Base-by-base conservation (phyloP, 129 eudicot species). In the Flaveria brownii region DNA sequence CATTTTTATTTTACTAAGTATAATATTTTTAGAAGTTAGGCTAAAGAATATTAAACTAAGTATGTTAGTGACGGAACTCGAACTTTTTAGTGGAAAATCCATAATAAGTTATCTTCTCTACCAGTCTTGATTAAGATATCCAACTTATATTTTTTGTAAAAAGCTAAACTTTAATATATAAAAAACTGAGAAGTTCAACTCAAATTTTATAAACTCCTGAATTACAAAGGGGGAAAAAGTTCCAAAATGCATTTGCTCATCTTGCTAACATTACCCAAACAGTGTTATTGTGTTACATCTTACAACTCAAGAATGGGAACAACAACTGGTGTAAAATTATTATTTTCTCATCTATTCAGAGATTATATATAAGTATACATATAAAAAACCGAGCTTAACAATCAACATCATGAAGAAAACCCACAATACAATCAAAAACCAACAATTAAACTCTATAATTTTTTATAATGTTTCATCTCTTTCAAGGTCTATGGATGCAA, bases 201-300 rank as follows among this genome's bases (percentile, higher is more conserved):
- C 22, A 20, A 0, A 20, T 20, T 47, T 47, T 47, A 14, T 57
- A 11, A 12, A 33, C 39, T 33, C 39, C 39, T 33, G 6, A 33
- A 33, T 33, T 33, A 33, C 39, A 33, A 33, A 33, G 6, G 39
- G 28, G 20, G 5, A 52, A 36, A 49, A 63, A 17, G 18, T 33
- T 2, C 20, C 18, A 62, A 63, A 63, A 61, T 47, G 56, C 79
- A 60, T 52, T 45, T 56, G 26, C 20, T 28, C 67, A 11, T 49
- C 69, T 56, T 18, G 78, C 79, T 18, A 73, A 66, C 74, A 63
- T 43, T 45, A 49, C 66, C 52, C 70, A 80, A 50, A 79, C 83
- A 72, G 41, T 51, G 49, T 80, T 80, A 59, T 46, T 64, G 60
- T 52, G 73, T 63, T 80, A 72, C 70, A 74, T 60, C 49, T 43